These are phyloP conservation scores for Acanthamoeba sp. DNA, from an alignment of 208 protist genomes.

Conservation along the genomic window DNA sequence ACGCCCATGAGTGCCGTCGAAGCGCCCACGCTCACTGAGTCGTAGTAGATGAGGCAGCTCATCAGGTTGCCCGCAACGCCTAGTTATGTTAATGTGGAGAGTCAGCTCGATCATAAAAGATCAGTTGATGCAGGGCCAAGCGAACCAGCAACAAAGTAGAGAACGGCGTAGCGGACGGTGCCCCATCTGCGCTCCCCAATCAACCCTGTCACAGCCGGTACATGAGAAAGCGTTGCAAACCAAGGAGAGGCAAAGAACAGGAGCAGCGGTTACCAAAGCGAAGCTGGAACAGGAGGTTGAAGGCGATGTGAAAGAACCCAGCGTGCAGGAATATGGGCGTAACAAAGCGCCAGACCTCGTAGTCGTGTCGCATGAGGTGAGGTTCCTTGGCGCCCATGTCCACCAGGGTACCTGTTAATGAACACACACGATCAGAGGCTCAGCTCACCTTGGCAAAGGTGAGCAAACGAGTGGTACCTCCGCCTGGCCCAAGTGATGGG, in stretches of 20 bases:
- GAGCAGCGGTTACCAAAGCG: conserved; percentile 1
- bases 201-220: conserved; percentile 13
- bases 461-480: not conserved
- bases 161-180: not conserved
- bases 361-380: conserved; percentile 33
- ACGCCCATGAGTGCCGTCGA: conserved; percentile 55
- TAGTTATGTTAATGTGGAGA: no score
- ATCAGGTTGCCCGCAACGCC: conserved; percentile 39
- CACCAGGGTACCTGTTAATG: conserved; percentile 3
- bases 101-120: not conserved
- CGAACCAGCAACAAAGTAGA: conserved; percentile 18
- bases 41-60: conserved; percentile 39
- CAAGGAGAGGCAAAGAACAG: no score
- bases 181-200: conserved; percentile 27
- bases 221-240: no score
- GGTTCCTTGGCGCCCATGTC: conserved; percentile 33
- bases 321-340: conserved; percentile 61
- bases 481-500: not conserved
- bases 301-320: conserved; percentile 35
- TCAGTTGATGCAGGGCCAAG: not conserved
- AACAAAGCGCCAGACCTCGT: conserved; percentile 37
- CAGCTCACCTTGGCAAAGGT: no score
- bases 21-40: conserved; percentile 7
- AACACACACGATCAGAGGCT: no score
- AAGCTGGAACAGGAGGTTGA: conserved; percentile 60